Percentiles rank a stretch among this genome's conserved stretches.
phyloP scores from a whole-genome alignment of 768 basidiomycete genomes.

The Tylopilus subfusipes region DNA sequence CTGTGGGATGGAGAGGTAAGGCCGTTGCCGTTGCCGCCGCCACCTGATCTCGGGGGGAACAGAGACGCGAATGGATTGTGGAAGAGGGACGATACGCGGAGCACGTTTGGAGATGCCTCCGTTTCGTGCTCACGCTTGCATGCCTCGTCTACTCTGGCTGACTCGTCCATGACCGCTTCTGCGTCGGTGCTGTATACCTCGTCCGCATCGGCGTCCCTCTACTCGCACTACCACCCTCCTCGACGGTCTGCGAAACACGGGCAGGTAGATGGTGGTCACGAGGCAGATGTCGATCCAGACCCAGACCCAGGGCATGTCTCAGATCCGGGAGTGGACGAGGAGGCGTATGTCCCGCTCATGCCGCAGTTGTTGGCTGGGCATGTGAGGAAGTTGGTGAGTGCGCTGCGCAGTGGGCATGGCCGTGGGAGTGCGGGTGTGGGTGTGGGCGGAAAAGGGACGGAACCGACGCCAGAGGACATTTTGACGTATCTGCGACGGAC shows the following conservation, averaged over 20 bases:
- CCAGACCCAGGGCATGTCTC: conserved; percentile 46
- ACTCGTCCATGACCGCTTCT: conserved; percentile 15
- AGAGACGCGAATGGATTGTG: conserved; percentile 39
- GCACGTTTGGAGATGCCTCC: conserved; percentile 23
- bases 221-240: conserved; percentile 25
- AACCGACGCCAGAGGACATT: conserved; percentile 44
- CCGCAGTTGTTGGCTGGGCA: conserved; percentile 44
- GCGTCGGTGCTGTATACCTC: conserved; percentile 26
- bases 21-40: conserved; percentile 26
- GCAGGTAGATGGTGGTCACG: background rate
- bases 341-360: conserved; percentile 61
- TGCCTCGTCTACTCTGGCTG: conserved; percentile 12
- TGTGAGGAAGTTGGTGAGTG: conserved; percentile 45
- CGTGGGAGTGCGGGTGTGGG: conserved; percentile 11
- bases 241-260: conserved; percentile 1
- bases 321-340: conserved; percentile 55
- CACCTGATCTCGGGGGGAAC: background rate
- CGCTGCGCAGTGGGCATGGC: conserved; percentile 23
- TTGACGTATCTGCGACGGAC: conserved; percentile 40
- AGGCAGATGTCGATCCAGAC: background rate
- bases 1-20: conserved; percentile 65
- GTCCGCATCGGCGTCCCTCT: conserved; percentile 22
- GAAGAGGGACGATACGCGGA: conserved; percentile 35
- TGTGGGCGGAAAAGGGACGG: conserved; percentile 1
- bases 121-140: conserved; percentile 19